Conservation (phyloP, 768 basidiomycete genomes). For the Russula brevipes region DNA sequence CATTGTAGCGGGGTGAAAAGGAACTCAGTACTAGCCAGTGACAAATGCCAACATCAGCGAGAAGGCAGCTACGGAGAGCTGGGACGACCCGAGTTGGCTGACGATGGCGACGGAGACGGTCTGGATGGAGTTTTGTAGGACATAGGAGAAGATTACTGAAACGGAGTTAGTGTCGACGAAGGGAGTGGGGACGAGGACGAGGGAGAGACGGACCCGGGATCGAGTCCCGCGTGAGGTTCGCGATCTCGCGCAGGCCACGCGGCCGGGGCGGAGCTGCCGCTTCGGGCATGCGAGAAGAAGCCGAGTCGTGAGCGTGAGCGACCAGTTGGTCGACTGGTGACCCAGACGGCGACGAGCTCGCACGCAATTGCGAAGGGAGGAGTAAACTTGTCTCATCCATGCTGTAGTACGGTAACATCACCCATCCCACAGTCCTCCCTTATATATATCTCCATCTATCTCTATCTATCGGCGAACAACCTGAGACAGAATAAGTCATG, state of each 20-base stretch:
- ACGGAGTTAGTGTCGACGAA: background rate
- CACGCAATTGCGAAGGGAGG: background rate
- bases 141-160: conserved; percentile 63
- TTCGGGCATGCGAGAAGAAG: conserved; percentile 16
- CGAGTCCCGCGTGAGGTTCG: conserved; percentile 20
- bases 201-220: conserved; percentile 17
- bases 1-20: conserved; percentile 27
- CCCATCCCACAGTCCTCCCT: background rate
- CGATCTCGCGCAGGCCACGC: conserved; percentile 22
- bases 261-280: conserved; percentile 16
- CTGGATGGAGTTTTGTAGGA: conserved; percentile 70
- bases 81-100: conserved; percentile 62
- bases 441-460: background rate
- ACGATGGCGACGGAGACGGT: conserved; percentile 58
- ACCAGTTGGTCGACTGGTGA: background rate
- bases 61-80: conserved; percentile 67
- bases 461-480: background rate
- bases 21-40: conserved; percentile 54
- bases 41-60: conserved; percentile 75
- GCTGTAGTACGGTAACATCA: background rate
- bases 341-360: background rate
- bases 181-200: background rate
- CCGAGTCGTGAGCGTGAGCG: background rate
- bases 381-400: conserved; percentile 9
- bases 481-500: conserved; percentile 2